These are phyloP conservation scores for Talaromyces sp. DNA, from an alignment of 2,329 filamentous ascomycete genomes.

Conservation along the genomic window DNA sequence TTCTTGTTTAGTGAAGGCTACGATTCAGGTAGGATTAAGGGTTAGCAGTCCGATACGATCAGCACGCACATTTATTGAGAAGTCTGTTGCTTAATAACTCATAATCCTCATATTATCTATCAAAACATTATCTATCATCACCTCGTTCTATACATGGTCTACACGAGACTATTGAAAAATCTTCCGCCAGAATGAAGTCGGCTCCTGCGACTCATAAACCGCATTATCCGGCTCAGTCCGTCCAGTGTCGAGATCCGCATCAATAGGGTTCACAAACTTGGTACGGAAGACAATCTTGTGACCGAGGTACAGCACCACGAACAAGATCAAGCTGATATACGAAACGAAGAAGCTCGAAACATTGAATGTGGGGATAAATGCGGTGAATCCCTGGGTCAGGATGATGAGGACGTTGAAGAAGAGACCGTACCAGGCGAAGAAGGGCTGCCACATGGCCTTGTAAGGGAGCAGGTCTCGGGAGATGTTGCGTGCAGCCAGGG, in stretches of 20 bases:
- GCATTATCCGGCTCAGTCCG: constrained; percentile 34
- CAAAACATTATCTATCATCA: background rate
- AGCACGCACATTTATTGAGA: background rate
- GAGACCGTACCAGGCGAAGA: constrained; percentile 62
- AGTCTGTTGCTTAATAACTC: background rate
- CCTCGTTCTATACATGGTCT: background rate
- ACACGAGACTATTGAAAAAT: constrained; percentile 7
- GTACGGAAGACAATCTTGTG: constrained; percentile 50
- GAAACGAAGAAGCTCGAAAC: constrained; percentile 62
- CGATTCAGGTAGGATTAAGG: background rate
- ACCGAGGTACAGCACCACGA: constrained; percentile 52
- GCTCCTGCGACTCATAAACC: constrained; percentile 33
- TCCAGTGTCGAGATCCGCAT: constrained; percentile 46
- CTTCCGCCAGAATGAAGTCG: constrained; percentile 31
- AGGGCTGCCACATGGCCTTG: constrained; percentile 61
- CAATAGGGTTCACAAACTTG: constrained; percentile 35
- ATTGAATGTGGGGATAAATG: constrained; percentile 54
- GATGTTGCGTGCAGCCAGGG: constrained; percentile 55
- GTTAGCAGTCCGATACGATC: background rate
- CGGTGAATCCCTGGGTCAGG: constrained; percentile 66
- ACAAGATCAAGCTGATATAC: constrained; percentile 63
- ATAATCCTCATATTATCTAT: background rate
- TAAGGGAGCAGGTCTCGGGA: constrained; percentile 59
- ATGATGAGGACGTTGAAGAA: constrained; percentile 64
- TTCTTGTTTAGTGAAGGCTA: no score